phyloP scores from a whole-genome alignment of 345 rosid species.

The Salix koriyanagi region DNA sequence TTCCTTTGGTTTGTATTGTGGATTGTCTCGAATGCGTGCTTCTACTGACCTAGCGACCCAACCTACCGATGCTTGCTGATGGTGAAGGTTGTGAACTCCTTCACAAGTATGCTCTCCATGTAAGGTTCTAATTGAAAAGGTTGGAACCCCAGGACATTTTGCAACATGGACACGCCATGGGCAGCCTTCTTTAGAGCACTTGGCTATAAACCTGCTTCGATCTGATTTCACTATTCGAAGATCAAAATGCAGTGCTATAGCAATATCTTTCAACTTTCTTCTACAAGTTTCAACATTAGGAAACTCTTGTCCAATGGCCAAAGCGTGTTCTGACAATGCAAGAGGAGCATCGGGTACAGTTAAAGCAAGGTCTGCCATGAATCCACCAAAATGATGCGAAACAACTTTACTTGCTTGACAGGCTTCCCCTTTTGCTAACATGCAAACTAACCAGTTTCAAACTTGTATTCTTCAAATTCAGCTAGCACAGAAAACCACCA shows the following conservation, averaged over 20 bases:
- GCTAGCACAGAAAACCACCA: slow-evolving; percentile 18
- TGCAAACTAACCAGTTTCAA: slow-evolving; percentile 9
- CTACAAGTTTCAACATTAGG: slow-evolving; percentile 97
- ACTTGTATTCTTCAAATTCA: slow-evolving; percentile 9
- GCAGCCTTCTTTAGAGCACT: slow-evolving; percentile 98
- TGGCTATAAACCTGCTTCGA: slow-evolving; percentile 95
- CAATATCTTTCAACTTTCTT: slow-evolving; percentile 88
- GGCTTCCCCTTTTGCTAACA: slow-evolving; percentile 21
- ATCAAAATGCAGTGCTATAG: slow-evolving; percentile 92
- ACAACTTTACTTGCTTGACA: slow-evolving; percentile 14
- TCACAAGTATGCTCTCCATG: slow-evolving; percentile 94
- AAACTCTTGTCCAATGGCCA: slow-evolving; percentile 85
- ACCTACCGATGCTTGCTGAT: slow-evolving; percentile 98
- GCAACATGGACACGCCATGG: slow-evolving; percentile 99
- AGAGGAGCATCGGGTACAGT: slow-evolving; percentile 29
- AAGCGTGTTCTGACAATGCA: slow-evolving; percentile 29
- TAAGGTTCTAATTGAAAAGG: slow-evolving; percentile 81
- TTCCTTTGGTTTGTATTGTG: slow-evolving; percentile 92
- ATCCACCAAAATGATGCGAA: slow-evolving; percentile 19
- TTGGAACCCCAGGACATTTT: slow-evolving; percentile 88
- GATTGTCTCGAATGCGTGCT: slow-evolving; percentile 86
- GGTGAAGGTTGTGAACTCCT: slow-evolving; percentile 88
- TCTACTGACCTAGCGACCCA: slow-evolving; percentile 99
- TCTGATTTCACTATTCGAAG: slow-evolving; percentile 97
- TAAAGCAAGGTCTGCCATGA: slow-evolving; percentile 71